Conservation (phyloP, 768 basidiomycete genomes). For the Boletus subcaerulescens region DNA sequence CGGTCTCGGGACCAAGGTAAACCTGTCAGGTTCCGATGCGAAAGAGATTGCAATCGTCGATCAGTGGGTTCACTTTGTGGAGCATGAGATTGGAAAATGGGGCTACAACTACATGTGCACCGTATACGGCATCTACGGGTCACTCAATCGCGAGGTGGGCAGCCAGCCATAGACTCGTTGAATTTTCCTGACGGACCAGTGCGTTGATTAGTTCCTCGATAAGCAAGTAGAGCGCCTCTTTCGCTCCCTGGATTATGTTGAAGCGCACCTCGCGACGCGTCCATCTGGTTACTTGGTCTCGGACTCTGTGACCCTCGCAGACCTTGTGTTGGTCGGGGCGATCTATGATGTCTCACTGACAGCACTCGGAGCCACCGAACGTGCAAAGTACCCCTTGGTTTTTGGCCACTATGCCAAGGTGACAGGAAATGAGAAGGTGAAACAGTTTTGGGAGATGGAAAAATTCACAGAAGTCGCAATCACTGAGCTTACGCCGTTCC, state of each 20-base stretch:
- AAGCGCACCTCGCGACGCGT: conserved; percentile 8
- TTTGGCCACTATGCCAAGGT: conserved; percentile 18
- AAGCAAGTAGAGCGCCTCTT: neutral
- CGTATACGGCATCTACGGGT: neutral
- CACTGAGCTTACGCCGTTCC: conserved; percentile 1
- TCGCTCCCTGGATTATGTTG: conserved; percentile 11
- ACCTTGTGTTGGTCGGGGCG: conserved; percentile 9
- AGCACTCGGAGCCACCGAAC: conserved; percentile 9
- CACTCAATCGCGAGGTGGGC: conserved; percentile 11
- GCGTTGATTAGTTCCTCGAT: neutral
- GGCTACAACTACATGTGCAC: too few relatives aligned
- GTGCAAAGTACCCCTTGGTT: conserved; percentile 11
- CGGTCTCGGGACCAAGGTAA: conserved; percentile 5
- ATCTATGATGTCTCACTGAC: neutral
- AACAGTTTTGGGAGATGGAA: conserved; percentile 8
- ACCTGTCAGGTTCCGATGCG: conserved; percentile 11
- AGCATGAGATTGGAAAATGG: conserved; percentile 11
- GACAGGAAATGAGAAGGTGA: conserved; percentile 9
- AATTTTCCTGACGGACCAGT: neutral
- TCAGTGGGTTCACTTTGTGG: conserved; percentile 22
- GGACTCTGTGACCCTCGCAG: conserved; percentile 18
- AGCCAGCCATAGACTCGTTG: too few relatives aligned
- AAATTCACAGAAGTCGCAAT: conserved; percentile 3
- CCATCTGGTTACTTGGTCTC: conserved; percentile 15
- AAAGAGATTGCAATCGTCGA: conserved; percentile 13